Evolutionary conservation across 192 early-diverging fungal species (phyloP).

Genomic region (Chytriomyces confervae): DNA sequence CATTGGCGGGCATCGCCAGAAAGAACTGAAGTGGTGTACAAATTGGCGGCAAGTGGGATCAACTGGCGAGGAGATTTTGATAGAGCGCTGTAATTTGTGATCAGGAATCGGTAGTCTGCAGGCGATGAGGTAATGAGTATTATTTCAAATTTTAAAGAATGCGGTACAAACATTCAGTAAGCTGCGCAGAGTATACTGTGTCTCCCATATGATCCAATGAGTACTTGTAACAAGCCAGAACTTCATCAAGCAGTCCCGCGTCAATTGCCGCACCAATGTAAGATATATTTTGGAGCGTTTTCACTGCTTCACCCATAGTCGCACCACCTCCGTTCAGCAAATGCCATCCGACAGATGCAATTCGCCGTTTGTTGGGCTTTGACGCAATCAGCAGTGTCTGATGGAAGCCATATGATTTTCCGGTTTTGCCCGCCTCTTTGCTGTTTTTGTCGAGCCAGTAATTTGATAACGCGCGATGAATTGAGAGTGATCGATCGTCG

Average conservation of each 20-base stretch:
- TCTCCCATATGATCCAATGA: conserved; percentile 27
- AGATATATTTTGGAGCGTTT: conserved; percentile 36
- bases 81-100: conserved; percentile 26
- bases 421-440: conserved; percentile 13
- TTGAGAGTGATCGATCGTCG: conserved; percentile 9
- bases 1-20: conserved; percentile 36
- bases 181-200: conserved; percentile 18
- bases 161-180: conserved; percentile 22
- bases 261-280: conserved; percentile 37
- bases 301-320: conserved; percentile 25
- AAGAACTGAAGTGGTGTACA: conserved; percentile 33
- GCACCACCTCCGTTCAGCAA: conserved; percentile 32
- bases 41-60: conserved; percentile 36
- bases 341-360: conserved; percentile 34
- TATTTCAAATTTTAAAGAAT: conserved; percentile 1
- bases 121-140: not conserved
- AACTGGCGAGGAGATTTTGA: conserved; percentile 26
- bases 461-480: conserved; percentile 28
- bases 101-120: conserved; percentile 39
- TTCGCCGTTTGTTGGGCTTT: conserved; percentile 33
- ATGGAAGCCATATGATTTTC: conserved; percentile 23
- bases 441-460: conserved; percentile 38
- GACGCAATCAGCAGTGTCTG: conserved; percentile 35
- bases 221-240: conserved; percentile 32
- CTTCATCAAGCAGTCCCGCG: conserved; percentile 33